A percentile compares a stretch with the other conserved stretches of the same genome.
Evolutionary conservation across 495 filamentous ascomycete genomes (phyloP).

Genomic region (Parachaetomium inaequale): DNA sequence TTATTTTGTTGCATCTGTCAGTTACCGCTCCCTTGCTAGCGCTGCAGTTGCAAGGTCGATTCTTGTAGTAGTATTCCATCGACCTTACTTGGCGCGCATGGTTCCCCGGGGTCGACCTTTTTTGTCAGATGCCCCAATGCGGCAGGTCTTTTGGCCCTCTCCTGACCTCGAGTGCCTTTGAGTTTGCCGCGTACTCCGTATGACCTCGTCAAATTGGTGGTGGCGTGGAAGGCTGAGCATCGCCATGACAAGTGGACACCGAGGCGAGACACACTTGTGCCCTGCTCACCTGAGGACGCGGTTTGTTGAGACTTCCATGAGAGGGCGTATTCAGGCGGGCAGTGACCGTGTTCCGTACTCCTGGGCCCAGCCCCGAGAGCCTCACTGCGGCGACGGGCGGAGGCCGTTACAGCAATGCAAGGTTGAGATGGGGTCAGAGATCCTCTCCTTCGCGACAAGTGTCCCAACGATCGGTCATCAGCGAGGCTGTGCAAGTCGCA

Average conservation of each 20-base stretch:
- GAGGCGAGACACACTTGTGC: background rate
- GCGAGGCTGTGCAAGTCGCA: constrained; percentile 7
- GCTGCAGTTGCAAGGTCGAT: background rate
- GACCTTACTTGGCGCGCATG: background rate
- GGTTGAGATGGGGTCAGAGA: constrained; percentile 6
- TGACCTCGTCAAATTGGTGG: constrained; percentile 4
- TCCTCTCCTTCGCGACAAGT: background rate
- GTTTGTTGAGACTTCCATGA: background rate
- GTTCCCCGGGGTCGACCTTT: background rate
- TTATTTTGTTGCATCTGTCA: background rate
- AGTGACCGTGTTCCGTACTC: constrained; percentile 1
- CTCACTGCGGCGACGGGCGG: background rate
- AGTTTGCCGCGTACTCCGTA: background rate
- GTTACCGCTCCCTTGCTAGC: background rate
- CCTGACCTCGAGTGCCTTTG: background rate
- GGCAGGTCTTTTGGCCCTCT: constrained; percentile 2
- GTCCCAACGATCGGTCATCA: background rate
- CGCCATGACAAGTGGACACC: background rate
- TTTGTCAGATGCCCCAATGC: background rate
- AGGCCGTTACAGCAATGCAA: background rate
- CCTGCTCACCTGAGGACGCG: background rate
- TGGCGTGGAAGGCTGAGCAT: constrained; percentile 1
- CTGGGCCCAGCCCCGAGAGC: background rate
- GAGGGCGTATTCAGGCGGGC: constrained; percentile 6
- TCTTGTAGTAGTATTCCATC: background rate